These are phyloP conservation scores for Trifolium pratense DNA, from an alignment of 306 rosid species.

Conservation along the genomic window DNA sequence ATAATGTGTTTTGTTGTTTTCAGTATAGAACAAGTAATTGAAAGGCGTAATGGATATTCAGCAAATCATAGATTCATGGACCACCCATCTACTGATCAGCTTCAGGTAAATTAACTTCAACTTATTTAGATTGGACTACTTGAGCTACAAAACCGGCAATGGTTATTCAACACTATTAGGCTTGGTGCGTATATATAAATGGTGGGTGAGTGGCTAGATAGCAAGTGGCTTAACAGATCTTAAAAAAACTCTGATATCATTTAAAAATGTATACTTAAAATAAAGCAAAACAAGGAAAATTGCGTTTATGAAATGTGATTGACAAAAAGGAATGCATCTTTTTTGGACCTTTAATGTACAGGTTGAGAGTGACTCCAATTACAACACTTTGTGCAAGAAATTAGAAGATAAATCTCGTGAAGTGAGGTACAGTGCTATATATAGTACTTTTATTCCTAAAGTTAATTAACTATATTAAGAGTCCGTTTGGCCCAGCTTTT, in stretches of 20 bases:
- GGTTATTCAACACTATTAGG: no score
- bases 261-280: no score
- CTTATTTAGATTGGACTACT: no score
- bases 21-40: slow-evolving; percentile 46
- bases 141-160: no score
- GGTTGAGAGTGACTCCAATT: slow-evolving; percentile 31
- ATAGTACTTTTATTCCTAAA: not conserved
- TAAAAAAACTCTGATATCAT: no score
- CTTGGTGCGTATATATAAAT: no score
- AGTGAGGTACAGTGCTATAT: slow-evolving; percentile 40
- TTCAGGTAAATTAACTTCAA: not conserved
- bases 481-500: no score
- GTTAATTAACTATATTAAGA: not conserved
- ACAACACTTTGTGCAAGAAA: slow-evolving; percentile 36
- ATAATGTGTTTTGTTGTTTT: slow-evolving; percentile 10
- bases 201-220: no score
- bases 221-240: no score
- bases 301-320: no score
- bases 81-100: slow-evolving; percentile 25
- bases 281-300: no score
- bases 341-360: slow-evolving; percentile 32
- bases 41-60: slow-evolving; percentile 42
- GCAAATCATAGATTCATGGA: not conserved
- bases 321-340: no score
- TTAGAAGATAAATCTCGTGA: slow-evolving; percentile 43